Conservation (phyloP, 331 rosid species). For the Quercus lobata region DNA sequence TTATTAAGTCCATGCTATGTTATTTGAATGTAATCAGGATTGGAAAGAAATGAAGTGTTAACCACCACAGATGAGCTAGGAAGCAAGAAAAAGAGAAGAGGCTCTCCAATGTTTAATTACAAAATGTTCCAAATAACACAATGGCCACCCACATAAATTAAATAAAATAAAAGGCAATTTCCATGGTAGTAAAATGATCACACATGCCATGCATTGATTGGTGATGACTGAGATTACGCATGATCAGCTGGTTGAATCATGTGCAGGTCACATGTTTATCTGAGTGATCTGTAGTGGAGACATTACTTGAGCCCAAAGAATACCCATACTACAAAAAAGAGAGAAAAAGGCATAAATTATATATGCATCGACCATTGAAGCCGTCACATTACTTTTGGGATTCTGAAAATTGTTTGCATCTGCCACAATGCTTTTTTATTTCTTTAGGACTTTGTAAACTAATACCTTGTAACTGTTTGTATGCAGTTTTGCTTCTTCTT, state of each 20-base stretch:
- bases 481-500: neutral
- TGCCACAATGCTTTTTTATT: neutral
- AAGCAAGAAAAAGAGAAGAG: neutral
- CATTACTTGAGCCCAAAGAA: neutral
- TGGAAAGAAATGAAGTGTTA: no score
- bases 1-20: no score
- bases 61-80: neutral
- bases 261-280: slow-evolving; percentile 10
- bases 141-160: neutral
- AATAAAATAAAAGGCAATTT: neutral
- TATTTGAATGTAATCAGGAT: no score
- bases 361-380: slow-evolving; percentile 3
- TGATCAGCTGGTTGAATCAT: neutral
- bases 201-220: neutral
- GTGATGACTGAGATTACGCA: neutral
- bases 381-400: neutral
- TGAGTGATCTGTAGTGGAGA: neutral
- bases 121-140: no score
- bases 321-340: neutral
- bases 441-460: neutral
- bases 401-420: neutral
- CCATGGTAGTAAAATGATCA: neutral
- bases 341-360: neutral
- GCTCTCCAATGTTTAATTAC: neutral
- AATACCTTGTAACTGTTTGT: neutral